phyloP scores from a whole-genome alignment of 2,329 filamentous ascomycete species.

The Nemania sp. region DNA sequence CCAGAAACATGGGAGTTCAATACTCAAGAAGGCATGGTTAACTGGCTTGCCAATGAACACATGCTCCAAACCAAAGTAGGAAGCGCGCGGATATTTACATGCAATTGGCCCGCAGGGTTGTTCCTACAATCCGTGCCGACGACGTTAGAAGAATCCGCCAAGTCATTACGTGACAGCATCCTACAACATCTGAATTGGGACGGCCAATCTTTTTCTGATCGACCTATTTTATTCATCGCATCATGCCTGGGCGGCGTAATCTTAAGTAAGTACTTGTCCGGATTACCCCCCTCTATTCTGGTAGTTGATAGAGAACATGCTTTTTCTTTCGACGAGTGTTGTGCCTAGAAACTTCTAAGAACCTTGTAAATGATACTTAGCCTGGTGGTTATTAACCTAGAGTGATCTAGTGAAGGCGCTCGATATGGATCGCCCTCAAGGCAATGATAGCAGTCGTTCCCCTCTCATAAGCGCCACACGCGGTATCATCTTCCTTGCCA shows the following conservation, averaged over 20 bases:
- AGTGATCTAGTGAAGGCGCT: conserved; percentile 50
- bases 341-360: too few species aligned
- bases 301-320: too few species aligned
- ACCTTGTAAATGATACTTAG: too few species aligned
- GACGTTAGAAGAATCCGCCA: neutral
- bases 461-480: neutral
- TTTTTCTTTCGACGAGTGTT: too few species aligned
- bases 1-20: conserved; percentile 19
- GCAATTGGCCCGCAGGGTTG: neutral
- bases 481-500: neutral
- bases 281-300: too few species aligned
- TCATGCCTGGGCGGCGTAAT: conserved; percentile 53
- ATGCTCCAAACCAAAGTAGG: neutral
- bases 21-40: neutral
- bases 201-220: conserved; percentile 10
- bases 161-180: neutral
- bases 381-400: too few species aligned
- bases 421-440: too few species aligned
- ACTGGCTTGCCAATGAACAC: conserved; percentile 13
- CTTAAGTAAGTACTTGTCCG: too few species aligned
- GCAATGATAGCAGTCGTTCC: too few species aligned
- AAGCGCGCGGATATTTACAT: conserved; percentile 3
- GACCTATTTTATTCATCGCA: conserved; percentile 51
- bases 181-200: neutral
- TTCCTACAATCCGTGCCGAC: neutral